Conservation (phyloP, 768 basidiomycete species). For the Agrocybe praecox region DNA sequence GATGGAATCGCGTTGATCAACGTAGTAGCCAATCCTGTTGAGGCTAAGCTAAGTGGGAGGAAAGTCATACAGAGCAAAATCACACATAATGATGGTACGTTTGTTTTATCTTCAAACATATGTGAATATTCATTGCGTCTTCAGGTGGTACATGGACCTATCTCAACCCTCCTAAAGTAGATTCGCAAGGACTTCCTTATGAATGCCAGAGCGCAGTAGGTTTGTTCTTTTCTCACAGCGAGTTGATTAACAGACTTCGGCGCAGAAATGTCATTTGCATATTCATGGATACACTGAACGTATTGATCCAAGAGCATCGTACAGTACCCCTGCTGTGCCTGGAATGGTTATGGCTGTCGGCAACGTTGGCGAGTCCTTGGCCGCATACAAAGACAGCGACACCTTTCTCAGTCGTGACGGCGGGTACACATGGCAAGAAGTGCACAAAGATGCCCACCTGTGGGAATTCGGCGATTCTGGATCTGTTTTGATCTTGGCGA, state of each 20-base stretch:
- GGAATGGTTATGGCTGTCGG: conserved; percentile 97
- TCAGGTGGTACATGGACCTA: conserved; percentile 87
- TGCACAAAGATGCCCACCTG: conserved; percentile 96
- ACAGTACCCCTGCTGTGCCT: conserved; percentile 88
- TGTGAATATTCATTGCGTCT: not conserved
- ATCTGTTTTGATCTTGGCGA: conserved; percentile 89
- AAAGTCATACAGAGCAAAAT: conserved; percentile 87
- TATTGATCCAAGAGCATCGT: conserved; percentile 87
- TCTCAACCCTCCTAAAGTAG: conserved; percentile 69
- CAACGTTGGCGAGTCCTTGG: conserved; percentile 86
- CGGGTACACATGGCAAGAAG: conserved; percentile 98
- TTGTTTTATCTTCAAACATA: not conserved
- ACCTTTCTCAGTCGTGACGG: conserved; percentile 97
- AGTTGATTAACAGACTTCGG: not conserved
- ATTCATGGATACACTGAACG: conserved; percentile 97
- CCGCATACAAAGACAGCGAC: conserved; percentile 83
- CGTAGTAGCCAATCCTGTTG: conserved; percentile 78
- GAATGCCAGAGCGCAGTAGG: conserved; percentile 68
- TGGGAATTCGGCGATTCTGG: conserved; percentile 99
- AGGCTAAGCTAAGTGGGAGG: conserved; percentile 67
- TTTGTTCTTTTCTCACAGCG: not conserved
- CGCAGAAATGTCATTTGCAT: conserved; percentile 82
- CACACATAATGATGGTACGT: conserved; percentile 93
- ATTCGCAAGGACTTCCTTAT: conserved; percentile 78
- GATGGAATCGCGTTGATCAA: conserved; percentile 97